A percentile compares a stretch with the other conserved stretches of the same genome.
phyloP scores from a whole-genome alignment of 352 stramenopile genomes.

The Globisporangium carolinianum region DNA sequence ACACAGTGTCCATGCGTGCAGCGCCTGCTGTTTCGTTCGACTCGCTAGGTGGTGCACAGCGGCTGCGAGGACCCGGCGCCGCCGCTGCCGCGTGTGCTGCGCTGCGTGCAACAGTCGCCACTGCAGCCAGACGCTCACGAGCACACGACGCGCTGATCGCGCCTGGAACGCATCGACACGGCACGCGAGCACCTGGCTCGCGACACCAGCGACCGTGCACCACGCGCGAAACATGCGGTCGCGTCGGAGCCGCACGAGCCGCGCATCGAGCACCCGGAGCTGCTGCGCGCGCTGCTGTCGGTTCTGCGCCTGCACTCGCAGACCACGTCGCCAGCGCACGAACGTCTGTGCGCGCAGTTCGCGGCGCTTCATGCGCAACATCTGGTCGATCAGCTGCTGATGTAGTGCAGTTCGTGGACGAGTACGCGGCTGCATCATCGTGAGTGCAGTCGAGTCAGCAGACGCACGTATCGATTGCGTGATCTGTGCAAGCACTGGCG shows the following conservation, averaged over 20 bases:
- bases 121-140: slow-evolving; percentile 19
- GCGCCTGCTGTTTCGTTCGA: neutral
- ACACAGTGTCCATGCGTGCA: slow-evolving; percentile 1
- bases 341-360: slow-evolving; percentile 35
- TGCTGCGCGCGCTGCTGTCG: slow-evolving; percentile 26
- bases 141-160: slow-evolving; percentile 13
- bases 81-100: neutral
- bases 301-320: slow-evolving; percentile 42
- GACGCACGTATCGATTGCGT: neutral
- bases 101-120: slow-evolving; percentile 13
- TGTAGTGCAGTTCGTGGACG: slow-evolving; percentile 28
- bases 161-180: slow-evolving; percentile 43
- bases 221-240: slow-evolving; percentile 33
- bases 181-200: slow-evolving; percentile 26
- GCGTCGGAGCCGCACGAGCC: slow-evolving; percentile 22
- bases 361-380: slow-evolving; percentile 29
- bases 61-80: neutral
- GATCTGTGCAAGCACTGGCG: neutral
- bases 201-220: slow-evolving; percentile 18
- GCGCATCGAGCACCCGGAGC: slow-evolving; percentile 10
- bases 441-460: too few species aligned
- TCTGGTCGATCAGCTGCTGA: slow-evolving; percentile 55
- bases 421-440: too few species aligned
- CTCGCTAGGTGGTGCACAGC: neutral
- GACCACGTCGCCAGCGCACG: slow-evolving; percentile 41